Base-by-base conservation (phyloP, 1,284 basidiomycete species). In the Salmacisia buchloeana region DNA sequence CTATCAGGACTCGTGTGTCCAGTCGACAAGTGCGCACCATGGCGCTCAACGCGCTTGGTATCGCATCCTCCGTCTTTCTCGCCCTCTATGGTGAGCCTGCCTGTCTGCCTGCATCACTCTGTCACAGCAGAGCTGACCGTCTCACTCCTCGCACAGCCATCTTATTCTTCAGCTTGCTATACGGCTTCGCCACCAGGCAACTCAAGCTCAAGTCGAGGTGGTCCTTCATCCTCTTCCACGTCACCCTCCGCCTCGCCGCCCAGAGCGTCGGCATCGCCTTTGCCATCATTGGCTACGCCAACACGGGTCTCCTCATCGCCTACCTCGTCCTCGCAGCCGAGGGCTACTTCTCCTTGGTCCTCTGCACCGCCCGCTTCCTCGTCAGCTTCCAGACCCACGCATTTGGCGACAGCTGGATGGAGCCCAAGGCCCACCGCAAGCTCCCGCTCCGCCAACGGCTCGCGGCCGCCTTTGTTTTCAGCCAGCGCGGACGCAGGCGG, bases 291-390 rank as follows among this genome's bases (percentile, higher is more conserved):
- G 64, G 64, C 27, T 67, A 60, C 41, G 35, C 35, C 7, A 62
- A 67, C 39, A 60, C 63, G n/a, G 2, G 58, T 33, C 23, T 68
- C 15, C 65, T 71, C 31, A 57, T 73, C 43, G 73, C 68, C 13
- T 72, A 73, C 63, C 62, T 68, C 35, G 60, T 75, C 41, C 59
- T 73, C 2, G 66, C 62, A 33, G 68, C 70, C 12, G 68, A 71
- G 25, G 73, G 71, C 0, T 72, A 72, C 59, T 75, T 73, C 43
- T 63, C 68, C 4, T 65, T 75, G 7, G 67, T 73, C 23, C 60
- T 74, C 5, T 73, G 69, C 45, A 61, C 63, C 3, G 64, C 61
- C 12, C 69, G 69, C 35, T 73, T 61, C 60, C 59, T 75, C 4
- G 65, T 75, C 35, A 61, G 64, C 18, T 75, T 71, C 70, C 70